Percentiles rank a stretch among this genome's conserved stretches.
These are phyloP conservation scores for Zizania latifolia DNA, from an alignment of 176 grass and related monocot genomes.

Conservation along the genomic window DNA sequence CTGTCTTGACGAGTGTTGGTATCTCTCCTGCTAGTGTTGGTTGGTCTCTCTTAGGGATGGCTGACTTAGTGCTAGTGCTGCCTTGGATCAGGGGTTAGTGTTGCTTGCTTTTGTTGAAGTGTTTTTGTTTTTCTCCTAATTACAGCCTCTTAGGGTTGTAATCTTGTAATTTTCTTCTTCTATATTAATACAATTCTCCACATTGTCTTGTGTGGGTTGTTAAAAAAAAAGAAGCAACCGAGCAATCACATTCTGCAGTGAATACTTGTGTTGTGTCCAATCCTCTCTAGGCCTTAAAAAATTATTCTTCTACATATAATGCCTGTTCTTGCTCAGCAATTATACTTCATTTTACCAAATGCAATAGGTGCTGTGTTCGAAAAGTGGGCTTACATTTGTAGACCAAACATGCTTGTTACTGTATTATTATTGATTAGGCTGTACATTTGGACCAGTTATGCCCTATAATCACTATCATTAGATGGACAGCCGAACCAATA, in stretches of 20 bases:
- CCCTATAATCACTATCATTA: not conserved
- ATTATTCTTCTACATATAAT: not conserved
- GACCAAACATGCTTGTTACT: not conserved
- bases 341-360: not conserved
- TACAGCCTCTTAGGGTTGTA: too few relatives aligned
- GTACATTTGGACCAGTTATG: not conserved
- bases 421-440: not conserved
- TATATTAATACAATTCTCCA: too few relatives aligned
- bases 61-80: too few relatives aligned
- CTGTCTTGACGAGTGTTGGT: too few relatives aligned
- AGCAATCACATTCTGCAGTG: not conserved
- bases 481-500: not conserved
- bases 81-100: too few relatives aligned
- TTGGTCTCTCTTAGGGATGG: too few relatives aligned
- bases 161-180: too few relatives aligned
- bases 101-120: too few relatives aligned
- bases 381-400: not conserved
- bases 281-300: not conserved
- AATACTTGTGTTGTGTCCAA: constrained; percentile 4
- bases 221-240: too few relatives aligned
- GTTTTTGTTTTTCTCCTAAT: too few relatives aligned
- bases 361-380: not conserved
- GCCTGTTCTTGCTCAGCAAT: not conserved
- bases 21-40: too few relatives aligned
- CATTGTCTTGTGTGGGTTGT: too few relatives aligned